Percentiles rank a stretch among this genome's conserved stretches.
Evolutionary conservation across 371 early-diverging fungal genomes (phyloP).

Genomic region (Haplosporangium sp.): DNA sequence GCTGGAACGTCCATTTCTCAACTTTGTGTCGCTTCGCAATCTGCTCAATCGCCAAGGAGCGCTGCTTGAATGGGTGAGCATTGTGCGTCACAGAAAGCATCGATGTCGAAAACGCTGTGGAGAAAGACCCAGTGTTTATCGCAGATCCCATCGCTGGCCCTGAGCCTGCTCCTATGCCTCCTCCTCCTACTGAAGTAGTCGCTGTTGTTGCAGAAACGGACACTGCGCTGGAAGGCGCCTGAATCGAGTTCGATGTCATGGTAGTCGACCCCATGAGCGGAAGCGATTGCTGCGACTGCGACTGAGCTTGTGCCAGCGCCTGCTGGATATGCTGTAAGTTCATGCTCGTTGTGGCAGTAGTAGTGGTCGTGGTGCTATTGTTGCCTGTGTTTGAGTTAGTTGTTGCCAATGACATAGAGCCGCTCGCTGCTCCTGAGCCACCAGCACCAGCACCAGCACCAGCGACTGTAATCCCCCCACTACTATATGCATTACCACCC

Average conservation of each 20-base stretch:
- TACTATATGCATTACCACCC: background rate
- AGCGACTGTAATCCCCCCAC: background rate
- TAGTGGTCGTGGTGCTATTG: background rate
- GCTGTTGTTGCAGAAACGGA: background rate
- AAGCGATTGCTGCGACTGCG: no score
- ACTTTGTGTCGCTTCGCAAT: conserved; percentile 44
- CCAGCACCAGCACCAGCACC: conserved; percentile 8
- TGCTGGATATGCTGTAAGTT: background rate
- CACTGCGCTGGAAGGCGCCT: no score
- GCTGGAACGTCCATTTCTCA: conserved; percentile 53
- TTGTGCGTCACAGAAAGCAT: conserved; percentile 10
- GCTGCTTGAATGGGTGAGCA: conserved; percentile 47
- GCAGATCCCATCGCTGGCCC: conserved; percentile 2
- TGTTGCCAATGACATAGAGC: background rate
- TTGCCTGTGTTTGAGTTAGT: background rate
- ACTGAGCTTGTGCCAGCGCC: no score
- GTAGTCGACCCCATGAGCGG: no score
- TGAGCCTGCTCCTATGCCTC: background rate
- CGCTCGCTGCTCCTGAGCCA: background rate
- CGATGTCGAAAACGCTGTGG: conserved; percentile 19
- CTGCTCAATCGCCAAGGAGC: conserved; percentile 39
- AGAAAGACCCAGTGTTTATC: background rate
- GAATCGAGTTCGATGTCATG: no score
- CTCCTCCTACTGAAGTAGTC: background rate
- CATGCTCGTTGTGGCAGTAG: background rate